These are phyloP conservation scores for Amphicarpaea edgeworthii DNA, from an alignment of 306 rosid species.

Conservation along the genomic window DNA sequence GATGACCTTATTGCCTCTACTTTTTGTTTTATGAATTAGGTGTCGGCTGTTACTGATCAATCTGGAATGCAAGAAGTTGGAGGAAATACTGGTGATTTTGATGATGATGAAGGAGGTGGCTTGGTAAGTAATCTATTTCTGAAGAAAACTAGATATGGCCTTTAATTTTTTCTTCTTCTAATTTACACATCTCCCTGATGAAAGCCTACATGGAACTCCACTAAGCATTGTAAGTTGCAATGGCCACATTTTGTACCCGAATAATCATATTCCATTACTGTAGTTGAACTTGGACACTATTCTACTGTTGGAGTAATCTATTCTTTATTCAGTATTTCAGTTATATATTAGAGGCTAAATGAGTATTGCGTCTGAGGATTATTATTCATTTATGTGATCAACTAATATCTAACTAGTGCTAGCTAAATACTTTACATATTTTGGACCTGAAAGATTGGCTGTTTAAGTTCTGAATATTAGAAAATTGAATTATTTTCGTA, in stretches of 20 bases:
- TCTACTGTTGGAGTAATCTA: conserved; percentile 1
- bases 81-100: conserved; percentile 87
- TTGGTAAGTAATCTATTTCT: conserved; percentile 65
- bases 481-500: conserved; percentile 11
- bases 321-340: conserved; percentile 8
- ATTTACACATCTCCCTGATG: not conserved
- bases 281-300: conserved; percentile 2
- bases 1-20: not conserved
- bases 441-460: conserved; percentile 1
- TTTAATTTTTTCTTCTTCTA: too few relatives aligned
- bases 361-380: not conserved
- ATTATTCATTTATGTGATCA: not conserved
- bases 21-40: conserved; percentile 59
- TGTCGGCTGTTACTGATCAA: conserved; percentile 90
- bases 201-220: conserved; percentile 9
- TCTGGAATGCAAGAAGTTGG: conserved; percentile 80
- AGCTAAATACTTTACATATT: not conserved
- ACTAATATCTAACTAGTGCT: conserved; percentile 7
- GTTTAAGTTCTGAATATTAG: conserved; percentile 8
- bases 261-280: conserved; percentile 24
- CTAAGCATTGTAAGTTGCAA: conserved; percentile 11
- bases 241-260: conserved; percentile 20
- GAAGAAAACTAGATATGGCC: conserved; percentile 1
- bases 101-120: conserved; percentile 93
- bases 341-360: conserved; percentile 8